A percentile compares a stretch with the other conserved stretches of the same genome.
These are phyloP conservation scores for Arthrobotrys sphaeroides DNA, from an alignment of 2,329 filamentous ascomycete genomes.

Conservation along the genomic window DNA sequence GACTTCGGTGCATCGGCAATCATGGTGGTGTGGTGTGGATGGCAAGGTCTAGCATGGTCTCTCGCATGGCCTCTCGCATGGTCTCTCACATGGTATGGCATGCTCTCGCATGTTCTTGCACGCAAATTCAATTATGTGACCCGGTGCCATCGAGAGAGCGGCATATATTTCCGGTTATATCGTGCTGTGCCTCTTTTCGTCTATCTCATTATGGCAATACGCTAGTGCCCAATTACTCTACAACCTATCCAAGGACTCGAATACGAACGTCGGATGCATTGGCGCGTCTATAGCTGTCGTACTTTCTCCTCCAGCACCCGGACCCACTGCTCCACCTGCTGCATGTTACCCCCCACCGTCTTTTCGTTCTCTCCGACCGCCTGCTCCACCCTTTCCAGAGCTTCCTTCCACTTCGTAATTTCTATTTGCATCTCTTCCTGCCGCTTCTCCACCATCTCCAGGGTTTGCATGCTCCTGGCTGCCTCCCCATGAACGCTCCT, in stretches of 20 bases:
- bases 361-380: slow-evolving; percentile 76
- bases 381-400: slow-evolving; percentile 79
- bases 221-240: neutral
- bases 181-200: slow-evolving; percentile 9
- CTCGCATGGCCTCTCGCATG: no score
- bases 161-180: neutral
- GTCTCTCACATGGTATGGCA: no score
- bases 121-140: no score
- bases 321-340: slow-evolving; percentile 87
- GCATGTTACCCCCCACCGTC: slow-evolving; percentile 80
- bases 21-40: no score
- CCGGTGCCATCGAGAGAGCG: neutral
- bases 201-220: slow-evolving; percentile 5
- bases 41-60: no score
- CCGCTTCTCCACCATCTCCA: slow-evolving; percentile 79
- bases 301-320: slow-evolving; percentile 84
- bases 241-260: neutral
- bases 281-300: slow-evolving; percentile 66
- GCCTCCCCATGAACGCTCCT: slow-evolving; percentile 87
- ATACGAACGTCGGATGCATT: neutral
- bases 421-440: slow-evolving; percentile 85
- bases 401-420: slow-evolving; percentile 84
- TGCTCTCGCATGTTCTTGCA: no score
- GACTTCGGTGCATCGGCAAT: neutral
- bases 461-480: slow-evolving; percentile 78